Conservation (phyloP, 108 stramenopile species). For the Cylindrotheca fusiformis region DNA sequence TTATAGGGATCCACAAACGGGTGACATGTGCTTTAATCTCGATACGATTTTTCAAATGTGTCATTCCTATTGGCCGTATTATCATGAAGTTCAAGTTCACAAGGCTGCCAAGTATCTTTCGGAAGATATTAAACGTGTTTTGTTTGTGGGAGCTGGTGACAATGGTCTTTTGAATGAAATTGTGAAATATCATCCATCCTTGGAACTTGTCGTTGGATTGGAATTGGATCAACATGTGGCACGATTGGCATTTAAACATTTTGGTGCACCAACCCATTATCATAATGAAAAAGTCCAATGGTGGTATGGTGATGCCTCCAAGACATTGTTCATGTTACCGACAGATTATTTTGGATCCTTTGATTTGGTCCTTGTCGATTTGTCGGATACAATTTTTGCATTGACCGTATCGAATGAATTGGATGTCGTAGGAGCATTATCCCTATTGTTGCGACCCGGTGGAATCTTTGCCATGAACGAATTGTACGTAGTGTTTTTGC, state of each 20-base stretch:
- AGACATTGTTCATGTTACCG: slow-evolving; percentile 51
- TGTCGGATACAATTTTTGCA: slow-evolving; percentile 63
- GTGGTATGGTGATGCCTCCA: slow-evolving; percentile 82
- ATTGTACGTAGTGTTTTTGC: slow-evolving; percentile 55
- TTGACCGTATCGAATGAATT: slow-evolving; percentile 58
- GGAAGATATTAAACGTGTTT: slow-evolving; percentile 20
- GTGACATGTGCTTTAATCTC: slow-evolving; percentile 60
- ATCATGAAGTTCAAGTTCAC: slow-evolving; percentile 62
- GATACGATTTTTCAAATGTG: slow-evolving; percentile 69
- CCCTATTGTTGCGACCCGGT: slow-evolving; percentile 49
- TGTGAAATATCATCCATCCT: slow-evolving; percentile 46
- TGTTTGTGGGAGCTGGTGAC: slow-evolving; percentile 64
- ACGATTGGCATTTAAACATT: slow-evolving; percentile 47
- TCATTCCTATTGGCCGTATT: slow-evolving; percentile 53
- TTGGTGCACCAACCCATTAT: slow-evolving; percentile 71
- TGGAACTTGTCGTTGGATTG: slow-evolving; percentile 56
- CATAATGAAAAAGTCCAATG: slow-evolving; percentile 58
- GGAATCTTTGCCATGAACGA: slow-evolving; percentile 71
- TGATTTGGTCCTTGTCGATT: slow-evolving; percentile 68
- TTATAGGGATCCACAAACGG: slow-evolving; percentile 5
- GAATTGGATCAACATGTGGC: slow-evolving; percentile 62
- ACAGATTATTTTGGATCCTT: slow-evolving; percentile 75
- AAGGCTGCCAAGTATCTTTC: slow-evolving; percentile 50
- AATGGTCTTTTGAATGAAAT: slow-evolving; percentile 60
- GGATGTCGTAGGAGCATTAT: slow-evolving; percentile 53